Evolutionary conservation across 441 rosid genomes (phyloP).

Genomic region (Pelargonium myrrhifolium): DNA sequence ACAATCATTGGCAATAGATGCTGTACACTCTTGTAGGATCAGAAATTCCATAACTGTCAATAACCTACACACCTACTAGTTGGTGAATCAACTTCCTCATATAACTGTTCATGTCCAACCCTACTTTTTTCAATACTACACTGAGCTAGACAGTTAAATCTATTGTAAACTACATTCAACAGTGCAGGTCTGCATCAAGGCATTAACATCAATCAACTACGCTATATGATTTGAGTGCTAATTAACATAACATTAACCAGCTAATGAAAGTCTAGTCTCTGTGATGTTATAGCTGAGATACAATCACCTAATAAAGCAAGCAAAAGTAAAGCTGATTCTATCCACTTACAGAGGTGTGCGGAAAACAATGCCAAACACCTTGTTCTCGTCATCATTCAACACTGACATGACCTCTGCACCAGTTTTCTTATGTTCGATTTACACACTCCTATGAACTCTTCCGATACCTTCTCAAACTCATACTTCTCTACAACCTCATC

Average conservation of each 20-base stretch:
- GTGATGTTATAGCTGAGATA: neutral
- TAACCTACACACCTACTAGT: neutral
- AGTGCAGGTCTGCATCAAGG: neutral
- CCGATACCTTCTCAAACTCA: too few species aligned
- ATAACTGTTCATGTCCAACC: neutral
- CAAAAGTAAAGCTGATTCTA: neutral
- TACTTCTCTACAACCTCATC: too few species aligned
- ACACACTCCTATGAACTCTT: constrained; percentile 69
- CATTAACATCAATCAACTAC: neutral
- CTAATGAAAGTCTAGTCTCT: neutral
- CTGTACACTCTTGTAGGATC: neutral
- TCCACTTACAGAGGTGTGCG: constrained; percentile 86
- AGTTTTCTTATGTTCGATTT: constrained; percentile 85
- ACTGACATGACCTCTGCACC: constrained; percentile 83
- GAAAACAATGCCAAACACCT: constrained; percentile 82
- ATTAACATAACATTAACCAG: neutral
- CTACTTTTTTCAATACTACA: neutral
- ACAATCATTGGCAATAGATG: neutral
- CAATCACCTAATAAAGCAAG: constrained; percentile 2
- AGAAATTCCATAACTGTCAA: neutral
- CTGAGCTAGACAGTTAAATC: neutral
- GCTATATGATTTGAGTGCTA: neutral
- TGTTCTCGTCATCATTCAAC: constrained; percentile 85
- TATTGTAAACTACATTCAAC: neutral
- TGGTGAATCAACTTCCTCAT: neutral